Evolutionary conservation across 306 rosid species (phyloP), one percentile per base, ranked within the genome.

Genomic region (Hippophae gyantsensis): DNA sequence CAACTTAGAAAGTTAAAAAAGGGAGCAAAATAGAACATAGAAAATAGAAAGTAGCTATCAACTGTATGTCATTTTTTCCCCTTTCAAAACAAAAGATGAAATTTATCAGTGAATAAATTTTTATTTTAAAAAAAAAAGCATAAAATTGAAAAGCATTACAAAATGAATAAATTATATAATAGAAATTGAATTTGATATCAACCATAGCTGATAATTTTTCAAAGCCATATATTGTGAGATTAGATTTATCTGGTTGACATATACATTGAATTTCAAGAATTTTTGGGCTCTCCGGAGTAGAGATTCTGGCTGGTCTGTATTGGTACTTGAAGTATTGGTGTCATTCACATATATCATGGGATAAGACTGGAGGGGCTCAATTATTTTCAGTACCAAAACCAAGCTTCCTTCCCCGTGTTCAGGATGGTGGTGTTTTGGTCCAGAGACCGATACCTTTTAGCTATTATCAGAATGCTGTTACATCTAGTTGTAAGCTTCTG

Each of bases 391-490:
- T 82, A 13, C 95, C 87, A 8, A 73, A 82, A 64, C 44, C 70
- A 8, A 87, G 93, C 44, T 67, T 73, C 18, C 82, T 86, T 6
- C 85, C 95, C 9, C 77, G 73, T 48, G 79, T 86, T 60, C 59
- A 49, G 23, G 79, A 68, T 14, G 57, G 57, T 1, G 95, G 87
- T 45, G 54, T 89, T 66, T 64, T 63, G 23, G 68, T 84, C 71
- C 78, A 38, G 84, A 80, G 95, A 69, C 89, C 93, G 49, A 23
- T 80, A 74, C 97, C 95, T 0, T 84, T 86, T 93, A 86, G 61
- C 79, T 86, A 89, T 74, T 86, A 89, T 76, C 97, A 89, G 73
- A 89, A 89, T 71, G 95, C 97, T 23, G 95, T 89, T 73, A 81
- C 97, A 26, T 89, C 95, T 50, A 86, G 97, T 74, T 86, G 95